Evolutionary conservation across 306 rosid genomes (phyloP), one percentile per base, ranked within the genome.

Genomic region (Ormosia emarginata): DNA sequence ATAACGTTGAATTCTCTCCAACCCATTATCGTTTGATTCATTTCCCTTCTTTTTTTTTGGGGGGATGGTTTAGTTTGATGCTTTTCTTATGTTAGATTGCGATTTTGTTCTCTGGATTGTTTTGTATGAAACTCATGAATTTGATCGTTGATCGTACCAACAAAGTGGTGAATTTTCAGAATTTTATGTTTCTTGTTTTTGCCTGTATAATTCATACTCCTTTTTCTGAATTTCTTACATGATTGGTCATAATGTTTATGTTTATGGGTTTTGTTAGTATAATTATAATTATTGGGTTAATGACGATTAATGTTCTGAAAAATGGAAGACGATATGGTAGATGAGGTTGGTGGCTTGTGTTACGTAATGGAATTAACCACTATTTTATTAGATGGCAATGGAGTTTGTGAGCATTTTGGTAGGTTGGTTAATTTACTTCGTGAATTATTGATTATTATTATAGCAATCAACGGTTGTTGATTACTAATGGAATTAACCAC

Each of bases 321-420:
- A 17, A 24, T 63, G 50, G 63, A 68, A 71, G 7, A 47, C 34
- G 76, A 76, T 37, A 44, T 13, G 85, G 78, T 81, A 71, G 85
- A 81, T 81, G 81, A 78, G 74, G 81, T 85, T 72, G 88, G 85
- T 85, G 77, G 81, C 30, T 77, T 17, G 34, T 17, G 85, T 85
- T 78, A 57, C 86, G 86, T 81, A 43, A 65, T 78, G 83, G 81
- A 82, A 72, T 85, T 43, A 34, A 78, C 17, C 29, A 71, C 78
- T 67, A 17, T 2, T 71, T 39, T 30, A 29, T 34, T 5, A 17
- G 4, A n/a, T 68, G 2, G 70, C 47, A 18, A 33, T 4, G 74
- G 34, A 44, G 47, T 33, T 47, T 15, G 39, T 18, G 64, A 66
- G n/a, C 4, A 43, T 64, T 81, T 64, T 41, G 71, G 73, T 55